phyloP scores from a whole-genome alignment of 2,329 filamentous ascomycete species.

The Trichophyton benhamiae region DNA sequence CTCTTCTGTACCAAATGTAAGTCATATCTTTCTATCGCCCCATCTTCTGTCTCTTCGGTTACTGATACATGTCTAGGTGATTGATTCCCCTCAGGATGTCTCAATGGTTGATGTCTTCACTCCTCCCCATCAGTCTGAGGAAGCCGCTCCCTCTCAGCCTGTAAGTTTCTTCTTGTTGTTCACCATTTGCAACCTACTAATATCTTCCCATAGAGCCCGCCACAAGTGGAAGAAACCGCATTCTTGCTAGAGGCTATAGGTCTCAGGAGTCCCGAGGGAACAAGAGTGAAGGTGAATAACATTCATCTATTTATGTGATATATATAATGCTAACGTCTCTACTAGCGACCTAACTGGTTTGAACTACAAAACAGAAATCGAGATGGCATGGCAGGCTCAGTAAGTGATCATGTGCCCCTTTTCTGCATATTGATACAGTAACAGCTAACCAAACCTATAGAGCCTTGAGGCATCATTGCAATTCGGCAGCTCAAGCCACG shows the following conservation, averaged over 20 bases:
- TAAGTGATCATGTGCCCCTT: background rate
- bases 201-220: background rate
- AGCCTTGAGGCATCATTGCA: background rate
- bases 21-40: background rate
- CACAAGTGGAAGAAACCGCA: background rate
- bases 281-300: background rate
- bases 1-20: background rate
- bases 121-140: background rate
- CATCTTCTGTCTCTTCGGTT: background rate
- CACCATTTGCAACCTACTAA: background rate
- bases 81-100: background rate
- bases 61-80: background rate
- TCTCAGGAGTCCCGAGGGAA: background rate
- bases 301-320: background rate
- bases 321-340: background rate
- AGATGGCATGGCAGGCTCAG: background rate
- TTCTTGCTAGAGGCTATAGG: background rate
- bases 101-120: slow-evolving; percentile 2
- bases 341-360: background rate
- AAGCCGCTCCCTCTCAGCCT: background rate
- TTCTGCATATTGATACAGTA: background rate
- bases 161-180: background rate
- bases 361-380: background rate
- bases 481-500: background rate
- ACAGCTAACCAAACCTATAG: background rate